Percentiles rank a stretch among this genome's conserved stretches.
These are phyloP conservation scores for Blepharisma japonicum DNA, from an alignment of 73 alveolate genomes.

Conservation along the genomic window DNA sequence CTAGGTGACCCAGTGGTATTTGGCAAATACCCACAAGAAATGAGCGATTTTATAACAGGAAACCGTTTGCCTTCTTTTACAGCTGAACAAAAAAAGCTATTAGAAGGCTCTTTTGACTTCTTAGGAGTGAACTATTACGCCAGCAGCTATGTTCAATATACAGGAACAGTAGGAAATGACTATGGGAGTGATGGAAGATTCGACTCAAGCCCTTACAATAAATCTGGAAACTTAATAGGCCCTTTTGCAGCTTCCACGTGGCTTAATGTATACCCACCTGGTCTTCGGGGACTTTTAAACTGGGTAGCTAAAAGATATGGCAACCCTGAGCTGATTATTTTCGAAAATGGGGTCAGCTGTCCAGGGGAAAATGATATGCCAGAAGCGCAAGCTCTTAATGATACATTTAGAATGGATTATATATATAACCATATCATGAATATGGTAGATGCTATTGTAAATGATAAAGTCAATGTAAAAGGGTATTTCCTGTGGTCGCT, in stretches of 20 bases:
- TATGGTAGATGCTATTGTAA: not conserved
- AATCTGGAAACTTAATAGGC: constrained; percentile 35
- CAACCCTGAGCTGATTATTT: constrained; percentile 22
- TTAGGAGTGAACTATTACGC: constrained; percentile 41
- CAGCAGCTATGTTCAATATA: not conserved
- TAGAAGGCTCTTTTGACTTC: constrained; percentile 39
- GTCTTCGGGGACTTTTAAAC: constrained; percentile 32
- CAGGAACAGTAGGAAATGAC: constrained; percentile 8
- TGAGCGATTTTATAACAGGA: constrained; percentile 12
- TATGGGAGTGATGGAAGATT: constrained; percentile 30
- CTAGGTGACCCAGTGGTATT: constrained; percentile 44
- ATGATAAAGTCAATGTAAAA: not conserved
- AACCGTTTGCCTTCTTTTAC: constrained; percentile 39
- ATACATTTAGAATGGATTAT: not conserved
- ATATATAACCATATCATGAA: not conserved
- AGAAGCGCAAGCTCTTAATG: not conserved
- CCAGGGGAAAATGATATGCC: constrained; percentile 35
- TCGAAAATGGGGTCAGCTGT: constrained; percentile 49
- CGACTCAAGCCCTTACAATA: not conserved
- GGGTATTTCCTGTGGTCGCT: not conserved
- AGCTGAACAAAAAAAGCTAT: not conserved
- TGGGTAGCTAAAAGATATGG: constrained; percentile 39
- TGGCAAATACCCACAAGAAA: constrained; percentile 43
- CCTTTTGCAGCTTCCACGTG: constrained; percentile 38
- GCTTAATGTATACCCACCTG: constrained; percentile 44